Percentiles rank a stretch among this genome's conserved stretches.
Evolutionary conservation across 2,329 filamentous ascomycete genomes (phyloP).

Genomic region (Fusarium annulatum): DNA sequence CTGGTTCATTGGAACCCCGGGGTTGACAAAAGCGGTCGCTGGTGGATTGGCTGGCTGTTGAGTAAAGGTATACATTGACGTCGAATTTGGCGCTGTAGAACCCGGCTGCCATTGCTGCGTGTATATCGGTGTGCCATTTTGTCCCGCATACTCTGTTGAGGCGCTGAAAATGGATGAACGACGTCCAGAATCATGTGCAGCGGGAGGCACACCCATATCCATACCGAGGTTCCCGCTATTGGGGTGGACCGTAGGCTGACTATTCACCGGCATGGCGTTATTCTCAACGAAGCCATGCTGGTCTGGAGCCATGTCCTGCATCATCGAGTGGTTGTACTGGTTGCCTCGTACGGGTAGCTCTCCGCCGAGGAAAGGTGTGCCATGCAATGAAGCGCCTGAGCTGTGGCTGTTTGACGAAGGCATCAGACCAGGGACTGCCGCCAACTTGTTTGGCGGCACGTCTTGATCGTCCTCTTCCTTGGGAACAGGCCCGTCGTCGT

Average conservation of each 20-base stretch:
- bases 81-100: conserved; percentile 54
- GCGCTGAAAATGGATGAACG: conserved; percentile 57
- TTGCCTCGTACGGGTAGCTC: conserved; percentile 58
- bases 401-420: conserved; percentile 52
- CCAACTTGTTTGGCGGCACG: conserved; percentile 51
- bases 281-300: conserved; percentile 56
- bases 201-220: conserved; percentile 57
- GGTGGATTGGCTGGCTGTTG: conserved; percentile 51
- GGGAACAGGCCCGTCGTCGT: conserved; percentile 53
- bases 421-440: conserved; percentile 50
- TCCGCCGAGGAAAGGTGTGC: conserved; percentile 52
- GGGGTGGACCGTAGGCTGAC: conserved; percentile 50
- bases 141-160: conserved; percentile 56
- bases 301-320: conserved; percentile 56
- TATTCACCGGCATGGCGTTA: conserved; percentile 50
- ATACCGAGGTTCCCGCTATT: conserved; percentile 53
- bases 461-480: conserved; percentile 59
- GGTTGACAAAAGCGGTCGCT: conserved; percentile 47
- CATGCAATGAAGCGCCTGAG: conserved; percentile 48
- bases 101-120: conserved; percentile 57
- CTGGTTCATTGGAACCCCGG: conserved; percentile 48
- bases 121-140: conserved; percentile 55
- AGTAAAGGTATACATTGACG: conserved; percentile 60
- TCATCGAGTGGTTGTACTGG: conserved; percentile 55
- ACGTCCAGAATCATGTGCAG: conserved; percentile 58